Evolutionary conservation across 768 basidiomycete species (phyloP), one percentile per base, ranked within the genome.

Genomic region (Trametes villosa): DNA sequence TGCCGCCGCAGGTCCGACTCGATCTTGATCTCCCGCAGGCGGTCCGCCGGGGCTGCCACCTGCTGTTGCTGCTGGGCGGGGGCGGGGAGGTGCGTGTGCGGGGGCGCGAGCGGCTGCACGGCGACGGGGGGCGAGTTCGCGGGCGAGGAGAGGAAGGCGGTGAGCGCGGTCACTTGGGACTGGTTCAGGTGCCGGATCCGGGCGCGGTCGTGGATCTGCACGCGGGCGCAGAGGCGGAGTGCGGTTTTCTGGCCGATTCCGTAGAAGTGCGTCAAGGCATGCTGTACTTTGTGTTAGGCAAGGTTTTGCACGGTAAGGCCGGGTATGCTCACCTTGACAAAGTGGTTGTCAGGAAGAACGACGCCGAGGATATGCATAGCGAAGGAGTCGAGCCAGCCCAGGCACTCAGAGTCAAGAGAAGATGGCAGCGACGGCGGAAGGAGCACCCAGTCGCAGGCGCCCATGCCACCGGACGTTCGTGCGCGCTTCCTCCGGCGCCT

Each of bases 61-160:
- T 48, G 24, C 38, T 41, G 26, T 27, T 30, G 56, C 30, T 63
- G 72, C 44, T 71, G 72, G 4, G 71, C 72, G n/a, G 78, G 74
- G 48, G 79, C 79, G 18, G 77, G 81, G 24, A 84, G 81, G 38
- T 75, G 73, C 71, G 81, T 88, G 50, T 76, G 64, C 13, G 81
- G 77, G 3, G 79, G 65, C 1, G 92, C 90, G 33, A 94, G 83
- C 13, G 88, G 88, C 64, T 86, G 82, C 36, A 81, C 81, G 7
- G 86, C 84, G 3, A 91, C 81, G 12, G 84, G 79, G 0, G 86
- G 78, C 3, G 89, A 83, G 18, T 92, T 94, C 24, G 83, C 77
- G 1, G 97, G 96, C 0, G 94, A 92, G 5, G 96, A 95, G 11
- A 99, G 87, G 76, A 94, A 96, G 7, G 96, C 92, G 13, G 95